phyloP scores from a whole-genome alignment of 176 grass and related monocot genomes.

The Musa troglodytarum region DNA sequence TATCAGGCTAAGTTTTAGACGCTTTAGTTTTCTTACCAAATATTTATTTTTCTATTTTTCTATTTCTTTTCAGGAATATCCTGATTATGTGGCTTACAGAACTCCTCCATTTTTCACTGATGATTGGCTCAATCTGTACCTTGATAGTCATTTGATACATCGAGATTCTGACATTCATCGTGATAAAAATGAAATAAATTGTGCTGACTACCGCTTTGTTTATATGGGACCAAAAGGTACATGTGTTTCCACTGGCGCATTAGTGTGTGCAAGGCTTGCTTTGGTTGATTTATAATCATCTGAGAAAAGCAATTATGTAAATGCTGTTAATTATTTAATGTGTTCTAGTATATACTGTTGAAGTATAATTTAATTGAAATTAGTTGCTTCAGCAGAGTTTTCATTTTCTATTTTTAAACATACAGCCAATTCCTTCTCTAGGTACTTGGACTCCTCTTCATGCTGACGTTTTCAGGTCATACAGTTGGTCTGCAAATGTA shows the following conservation, averaged over 20 bases:
- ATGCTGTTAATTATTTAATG: background rate
- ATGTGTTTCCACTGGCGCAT: slow-evolving; percentile 9
- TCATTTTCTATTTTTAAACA: background rate
- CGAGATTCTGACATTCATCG: slow-evolving; percentile 70
- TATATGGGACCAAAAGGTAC: slow-evolving; percentile 93
- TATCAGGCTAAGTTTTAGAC: background rate
- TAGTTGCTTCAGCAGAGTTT: background rate
- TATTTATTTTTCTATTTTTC: background rate
- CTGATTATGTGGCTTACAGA: slow-evolving; percentile 74
- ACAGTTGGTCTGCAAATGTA: slow-evolving; percentile 96
- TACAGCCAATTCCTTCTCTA: slow-evolving; percentile 20
- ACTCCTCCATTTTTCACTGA: slow-evolving; percentile 68
- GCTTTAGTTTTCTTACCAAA: background rate
- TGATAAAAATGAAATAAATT: slow-evolving; percentile 89
- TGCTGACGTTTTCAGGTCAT: slow-evolving; percentile 96
- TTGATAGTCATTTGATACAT: slow-evolving; percentile 84
- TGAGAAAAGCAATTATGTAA: background rate
- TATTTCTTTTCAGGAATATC: slow-evolving; percentile 57
- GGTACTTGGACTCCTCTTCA: slow-evolving; percentile 95
- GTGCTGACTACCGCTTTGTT: slow-evolving; percentile 95
- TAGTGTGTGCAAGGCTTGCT: background rate
- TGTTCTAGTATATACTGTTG: background rate
- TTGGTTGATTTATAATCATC: background rate
- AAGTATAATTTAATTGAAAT: background rate
- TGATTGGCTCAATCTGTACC: slow-evolving; percentile 96